Percentiles rank a stretch among this genome's conserved stretches.
Evolutionary conservation across 352 stramenopile genomes (phyloP).

Genomic region (Elongisporangium undulatum): DNA sequence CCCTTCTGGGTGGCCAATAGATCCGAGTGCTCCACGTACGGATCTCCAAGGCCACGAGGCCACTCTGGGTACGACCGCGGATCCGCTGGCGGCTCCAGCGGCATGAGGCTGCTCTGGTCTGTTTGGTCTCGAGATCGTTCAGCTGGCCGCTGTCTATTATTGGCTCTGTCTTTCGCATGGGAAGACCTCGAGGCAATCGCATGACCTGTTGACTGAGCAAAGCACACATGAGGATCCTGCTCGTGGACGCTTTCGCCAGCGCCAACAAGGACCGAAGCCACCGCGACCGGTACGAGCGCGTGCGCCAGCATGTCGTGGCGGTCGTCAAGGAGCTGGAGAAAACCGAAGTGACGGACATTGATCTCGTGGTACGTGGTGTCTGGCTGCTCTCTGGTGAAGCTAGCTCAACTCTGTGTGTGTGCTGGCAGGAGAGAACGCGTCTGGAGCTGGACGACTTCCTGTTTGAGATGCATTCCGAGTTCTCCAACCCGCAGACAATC

Average conservation of each 20-base stretch:
- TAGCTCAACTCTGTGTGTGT: neutral
- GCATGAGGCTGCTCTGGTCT: neutral
- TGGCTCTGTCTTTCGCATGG: neutral
- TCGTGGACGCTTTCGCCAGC: slow-evolving; percentile 61
- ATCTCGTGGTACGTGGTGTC: slow-evolving; percentile 43
- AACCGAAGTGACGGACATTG: slow-evolving; percentile 53
- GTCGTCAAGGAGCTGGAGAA: slow-evolving; percentile 55
- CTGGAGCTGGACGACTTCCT: slow-evolving; percentile 68
- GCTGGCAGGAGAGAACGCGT: slow-evolving; percentile 45
- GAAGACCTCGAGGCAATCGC: neutral
- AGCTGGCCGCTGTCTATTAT: neutral
- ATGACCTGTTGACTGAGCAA: neutral
- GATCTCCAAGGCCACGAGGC: slow-evolving; percentile 47
- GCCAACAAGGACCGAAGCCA: slow-evolving; percentile 25
- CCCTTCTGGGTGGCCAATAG: neutral
- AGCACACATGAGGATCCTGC: slow-evolving; percentile 51
- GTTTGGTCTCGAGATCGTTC: neutral
- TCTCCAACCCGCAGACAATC: slow-evolving; percentile 51
- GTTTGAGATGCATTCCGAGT: slow-evolving; percentile 75
- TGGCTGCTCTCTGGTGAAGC: neutral
- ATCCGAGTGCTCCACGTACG: slow-evolving; percentile 20
- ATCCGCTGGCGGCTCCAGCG: neutral
- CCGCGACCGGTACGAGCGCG: slow-evolving; percentile 38
- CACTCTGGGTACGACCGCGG: slow-evolving; percentile 46
- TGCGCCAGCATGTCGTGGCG: slow-evolving; percentile 40